Evolutionary conservation across 768 basidiomycete species (phyloP).

Genomic region (Favolaschia claudopus): DNA sequence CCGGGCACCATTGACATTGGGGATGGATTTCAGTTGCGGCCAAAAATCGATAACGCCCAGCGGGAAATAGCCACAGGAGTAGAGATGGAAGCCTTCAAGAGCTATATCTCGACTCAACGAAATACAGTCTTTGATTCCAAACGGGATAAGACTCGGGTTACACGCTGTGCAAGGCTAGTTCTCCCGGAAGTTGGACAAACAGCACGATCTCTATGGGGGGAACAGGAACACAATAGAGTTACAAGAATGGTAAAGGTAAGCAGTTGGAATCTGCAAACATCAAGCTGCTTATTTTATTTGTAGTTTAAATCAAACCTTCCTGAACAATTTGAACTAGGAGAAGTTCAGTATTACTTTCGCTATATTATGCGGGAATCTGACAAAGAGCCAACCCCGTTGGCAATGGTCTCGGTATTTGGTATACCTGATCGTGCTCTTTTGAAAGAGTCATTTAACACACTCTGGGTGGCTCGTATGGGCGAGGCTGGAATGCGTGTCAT

Average conservation of each 20-base stretch:
- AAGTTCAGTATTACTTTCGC: slow-evolving; percentile 5
- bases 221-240: background rate
- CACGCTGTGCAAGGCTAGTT: background rate
- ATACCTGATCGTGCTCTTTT: background rate
- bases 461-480: background rate
- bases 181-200: background rate
- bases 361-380: background rate
- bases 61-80: background rate
- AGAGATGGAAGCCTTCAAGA: background rate
- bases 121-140: background rate
- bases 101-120: background rate
- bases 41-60: background rate
- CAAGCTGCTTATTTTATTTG: background rate
- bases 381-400: background rate
- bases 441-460: background rate
- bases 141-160: background rate
- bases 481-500: slow-evolving; percentile 8
- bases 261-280: background rate
- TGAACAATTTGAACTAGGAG: background rate
- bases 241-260: background rate
- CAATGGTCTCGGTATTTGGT: slow-evolving; percentile 11
- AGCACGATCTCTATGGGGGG: background rate
- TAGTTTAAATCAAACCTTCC: background rate
- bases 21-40: background rate
- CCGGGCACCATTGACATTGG: background rate